These are phyloP conservation scores for Heliocybe sulcata DNA, from an alignment of 1,284 basidiomycete species.

Conservation along the genomic window DNA sequence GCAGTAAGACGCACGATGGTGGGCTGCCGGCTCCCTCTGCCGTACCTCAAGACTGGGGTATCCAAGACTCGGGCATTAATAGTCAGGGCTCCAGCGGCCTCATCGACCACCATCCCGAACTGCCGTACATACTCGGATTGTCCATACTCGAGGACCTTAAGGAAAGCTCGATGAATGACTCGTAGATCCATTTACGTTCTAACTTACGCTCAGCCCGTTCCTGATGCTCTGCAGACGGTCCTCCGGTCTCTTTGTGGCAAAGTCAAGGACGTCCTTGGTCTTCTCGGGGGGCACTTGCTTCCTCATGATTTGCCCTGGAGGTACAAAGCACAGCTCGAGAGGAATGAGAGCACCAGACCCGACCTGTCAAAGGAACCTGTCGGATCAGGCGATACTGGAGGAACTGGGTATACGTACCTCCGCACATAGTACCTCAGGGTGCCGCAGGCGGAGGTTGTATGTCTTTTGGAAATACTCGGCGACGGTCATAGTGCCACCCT, in stretches of 20 bases:
- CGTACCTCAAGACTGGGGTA: constrained; percentile 59
- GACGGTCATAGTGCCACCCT: constrained; percentile 47
- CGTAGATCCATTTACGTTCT: no score
- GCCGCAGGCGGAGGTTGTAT: constrained; percentile 43
- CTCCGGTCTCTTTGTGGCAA: constrained; percentile 60
- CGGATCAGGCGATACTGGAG: neutral
- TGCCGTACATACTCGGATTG: constrained; percentile 67
- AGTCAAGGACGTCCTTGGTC: constrained; percentile 57
- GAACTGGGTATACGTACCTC: constrained; percentile 37
- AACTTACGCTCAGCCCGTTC: constrained; percentile 43
- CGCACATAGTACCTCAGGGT: constrained; percentile 53
- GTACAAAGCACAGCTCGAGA: constrained; percentile 58
- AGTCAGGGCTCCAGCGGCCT: constrained; percentile 36
- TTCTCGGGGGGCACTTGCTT: constrained; percentile 66
- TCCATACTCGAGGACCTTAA: constrained; percentile 60
- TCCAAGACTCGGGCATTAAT: constrained; percentile 54
- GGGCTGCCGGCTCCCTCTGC: constrained; percentile 36
- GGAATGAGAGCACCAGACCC: constrained; percentile 62
- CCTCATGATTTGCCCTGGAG: constrained; percentile 65
- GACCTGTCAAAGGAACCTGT: constrained; percentile 31
- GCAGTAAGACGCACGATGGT: constrained; percentile 37
- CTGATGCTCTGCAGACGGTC: constrained; percentile 56
- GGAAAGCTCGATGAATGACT: neutral
- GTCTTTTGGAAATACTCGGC: constrained; percentile 51
- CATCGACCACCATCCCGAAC: constrained; percentile 56